Evolutionary conservation across 148 eudicot species (phyloP).

Genomic region (Linanthus parryae): DNA sequence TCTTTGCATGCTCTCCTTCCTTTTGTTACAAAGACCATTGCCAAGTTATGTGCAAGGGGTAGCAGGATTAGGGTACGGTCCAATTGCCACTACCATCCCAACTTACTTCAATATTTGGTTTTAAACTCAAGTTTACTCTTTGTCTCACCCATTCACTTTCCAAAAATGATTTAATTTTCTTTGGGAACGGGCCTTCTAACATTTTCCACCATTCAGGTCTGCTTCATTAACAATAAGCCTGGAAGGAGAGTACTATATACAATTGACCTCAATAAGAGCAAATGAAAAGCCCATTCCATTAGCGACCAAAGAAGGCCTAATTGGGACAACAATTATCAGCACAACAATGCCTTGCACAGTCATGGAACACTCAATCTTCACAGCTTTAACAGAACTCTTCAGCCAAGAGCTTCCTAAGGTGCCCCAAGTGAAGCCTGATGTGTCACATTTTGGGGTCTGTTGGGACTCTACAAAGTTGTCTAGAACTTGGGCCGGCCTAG

Average conservation of each 20-base stretch:
- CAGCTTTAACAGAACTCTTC: slow-evolving; percentile 13
- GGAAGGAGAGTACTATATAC: slow-evolving; percentile 39
- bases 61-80: slow-evolving; percentile 44
- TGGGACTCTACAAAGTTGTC: no score
- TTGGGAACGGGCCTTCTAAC: slow-evolving; percentile 54
- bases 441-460: no score
- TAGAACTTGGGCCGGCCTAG: no score
- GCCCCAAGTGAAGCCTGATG: slow-evolving; percentile 16
- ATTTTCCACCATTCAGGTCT: slow-evolving; percentile 16
- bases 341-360: slow-evolving; percentile 26
- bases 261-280: slow-evolving; percentile 38
- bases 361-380: slow-evolving; percentile 20
- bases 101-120: slow-evolving; percentile 29
- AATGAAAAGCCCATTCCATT: slow-evolving; percentile 31
- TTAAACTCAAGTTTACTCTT: slow-evolving; percentile 31
- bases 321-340: slow-evolving; percentile 17
- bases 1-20: slow-evolving; percentile 52
- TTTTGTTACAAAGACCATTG: slow-evolving; percentile 29
- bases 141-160: slow-evolving; percentile 29
- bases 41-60: slow-evolving; percentile 53
- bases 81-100: slow-evolving; percentile 41
- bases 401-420: slow-evolving; percentile 8
- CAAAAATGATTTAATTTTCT: slow-evolving; percentile 42
- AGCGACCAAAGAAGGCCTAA: slow-evolving; percentile 18
- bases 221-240: slow-evolving; percentile 46